Conservation (phyloP, 345 rosid species). For the Populus deltoides region DNA sequence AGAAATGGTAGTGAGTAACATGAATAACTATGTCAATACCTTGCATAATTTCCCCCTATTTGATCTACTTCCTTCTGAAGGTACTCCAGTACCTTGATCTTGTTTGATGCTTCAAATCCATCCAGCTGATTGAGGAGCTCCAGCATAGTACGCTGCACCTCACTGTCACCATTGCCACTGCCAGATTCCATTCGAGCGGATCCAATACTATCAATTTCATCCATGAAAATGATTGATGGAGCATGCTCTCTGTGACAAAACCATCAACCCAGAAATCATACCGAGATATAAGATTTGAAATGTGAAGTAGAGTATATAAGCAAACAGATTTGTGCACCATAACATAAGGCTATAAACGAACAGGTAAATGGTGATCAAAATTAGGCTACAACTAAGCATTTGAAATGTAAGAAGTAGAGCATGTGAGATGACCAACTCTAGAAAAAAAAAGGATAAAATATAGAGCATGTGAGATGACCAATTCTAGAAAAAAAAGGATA, state of each 20-base stretch:
- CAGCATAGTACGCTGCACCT: constrained; percentile 96
- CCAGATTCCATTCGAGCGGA: constrained; percentile 99
- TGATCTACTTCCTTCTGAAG: neutral
- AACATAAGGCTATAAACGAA: neutral
- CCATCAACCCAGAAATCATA: neutral
- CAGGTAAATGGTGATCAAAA: neutral
- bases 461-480: neutral
- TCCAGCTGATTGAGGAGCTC: constrained; percentile 99
- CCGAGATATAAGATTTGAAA: constrained; percentile 4
- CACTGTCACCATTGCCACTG: constrained; percentile 98
- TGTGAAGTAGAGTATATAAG: neutral
- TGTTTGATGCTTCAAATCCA: constrained; percentile 98
- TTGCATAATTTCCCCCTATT: neutral
- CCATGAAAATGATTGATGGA: constrained; percentile 98
- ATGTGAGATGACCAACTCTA: neutral
- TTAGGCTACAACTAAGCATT: neutral
- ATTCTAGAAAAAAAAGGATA: neutral
- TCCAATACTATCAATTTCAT: constrained; percentile 96
- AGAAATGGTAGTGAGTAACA: neutral
- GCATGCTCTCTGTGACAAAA: constrained; percentile 73
- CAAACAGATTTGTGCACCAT: neutral
- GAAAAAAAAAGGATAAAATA: neutral
- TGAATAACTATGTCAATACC: neutral
- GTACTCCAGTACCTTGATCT: constrained; percentile 66
- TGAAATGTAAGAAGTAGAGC: neutral